Conservation (phyloP, 768 basidiomycete species). For the Termitomyces sp. region DNA sequence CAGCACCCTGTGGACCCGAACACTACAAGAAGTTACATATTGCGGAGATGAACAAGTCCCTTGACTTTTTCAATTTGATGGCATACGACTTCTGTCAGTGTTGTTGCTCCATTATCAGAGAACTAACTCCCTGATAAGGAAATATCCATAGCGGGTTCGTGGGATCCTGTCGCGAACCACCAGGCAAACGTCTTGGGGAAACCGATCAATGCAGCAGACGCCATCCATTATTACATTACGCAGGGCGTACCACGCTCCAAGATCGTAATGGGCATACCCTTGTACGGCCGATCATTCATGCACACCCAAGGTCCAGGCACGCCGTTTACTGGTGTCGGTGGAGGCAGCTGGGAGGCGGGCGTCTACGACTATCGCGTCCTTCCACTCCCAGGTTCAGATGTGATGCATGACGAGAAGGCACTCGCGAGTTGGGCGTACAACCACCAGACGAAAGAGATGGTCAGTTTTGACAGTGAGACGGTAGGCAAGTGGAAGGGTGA, state of each 20-base stretch:
- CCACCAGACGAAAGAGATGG: slow-evolving; percentile 65
- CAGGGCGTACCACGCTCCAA: slow-evolving; percentile 74
- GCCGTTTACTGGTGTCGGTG: slow-evolving; percentile 77
- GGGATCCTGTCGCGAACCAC: slow-evolving; percentile 67
- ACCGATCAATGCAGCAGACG: slow-evolving; percentile 54
- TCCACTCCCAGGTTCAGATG: slow-evolving; percentile 66
- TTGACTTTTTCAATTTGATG: slow-evolving; percentile 99
- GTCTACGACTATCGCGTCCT: slow-evolving; percentile 92
- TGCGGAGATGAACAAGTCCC: slow-evolving; percentile 77
- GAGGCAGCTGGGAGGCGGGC: slow-evolving; percentile 86
- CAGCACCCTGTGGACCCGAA: slow-evolving; percentile 87
- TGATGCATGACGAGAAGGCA: slow-evolving; percentile 57
- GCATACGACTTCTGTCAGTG: slow-evolving; percentile 74
- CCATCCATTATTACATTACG: slow-evolving; percentile 63
- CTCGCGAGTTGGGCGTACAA: slow-evolving; percentile 86
- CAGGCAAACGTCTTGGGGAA: slow-evolving; percentile 83
- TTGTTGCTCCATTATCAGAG: neutral
- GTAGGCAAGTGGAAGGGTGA: slow-evolving; percentile 70
- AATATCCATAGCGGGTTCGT: slow-evolving; percentile 56
- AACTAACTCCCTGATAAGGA: neutral
- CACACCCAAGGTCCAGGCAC: slow-evolving; percentile 78
- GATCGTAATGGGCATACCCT: slow-evolving; percentile 85
- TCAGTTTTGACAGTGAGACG: slow-evolving; percentile 74
- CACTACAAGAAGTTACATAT: slow-evolving; percentile 79
- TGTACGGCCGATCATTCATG: slow-evolving; percentile 90